Evolutionary conservation across 2,329 filamentous ascomycete genomes (phyloP), one percentile per base, ranked within the genome.

Genomic region (Aspergillus vadensis): DNA sequence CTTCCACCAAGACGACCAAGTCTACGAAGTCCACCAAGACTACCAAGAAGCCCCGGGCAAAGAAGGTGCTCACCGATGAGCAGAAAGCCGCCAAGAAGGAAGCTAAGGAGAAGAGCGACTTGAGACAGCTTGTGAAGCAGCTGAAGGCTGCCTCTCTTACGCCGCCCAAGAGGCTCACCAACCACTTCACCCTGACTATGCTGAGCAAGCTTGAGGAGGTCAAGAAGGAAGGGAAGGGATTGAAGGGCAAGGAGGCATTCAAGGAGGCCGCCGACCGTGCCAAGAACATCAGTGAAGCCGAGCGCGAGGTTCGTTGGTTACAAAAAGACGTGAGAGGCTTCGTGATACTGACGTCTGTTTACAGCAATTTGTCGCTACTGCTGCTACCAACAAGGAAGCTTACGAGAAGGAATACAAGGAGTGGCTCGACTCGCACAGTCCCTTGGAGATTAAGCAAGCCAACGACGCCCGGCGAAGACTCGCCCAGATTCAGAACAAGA

Each of bases 371-470:
- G 81, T 83, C 65, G 80, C 83, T 52, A 65, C 81, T 17, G 83
- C 82, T 54, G 79, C 78, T 58, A 69, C 81, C 60, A 81, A 79
- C 65, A 80, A 72, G 19, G 77, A 75, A 43, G 73, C 76, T 14
- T 81, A 81, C 53, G 65, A 72, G 19, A 74, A 75, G 19, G 77
- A 76, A 14, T 83, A 82, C 69, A 76, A 82, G 30, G 70, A 79
- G 60, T 90, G 85, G 85, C 72, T 90, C 19, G 71, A 81, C 32
- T 75, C 72, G 3, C 74, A 87, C 68, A 84, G 84, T 1, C 81
- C 85, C 9, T 76, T 83, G 5, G 72, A 88, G 68, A 88, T 90
- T 66, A 77, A 76, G 49, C 60, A 78, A 3, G 87, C 88, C 59
- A 90, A 90, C 71, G 69, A 65, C 10, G 88, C 88, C 10, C 84